These are phyloP conservation scores for Clathrospora elynae DNA, from an alignment of 2,329 filamentous ascomycete genomes.

Conservation along the genomic window DNA sequence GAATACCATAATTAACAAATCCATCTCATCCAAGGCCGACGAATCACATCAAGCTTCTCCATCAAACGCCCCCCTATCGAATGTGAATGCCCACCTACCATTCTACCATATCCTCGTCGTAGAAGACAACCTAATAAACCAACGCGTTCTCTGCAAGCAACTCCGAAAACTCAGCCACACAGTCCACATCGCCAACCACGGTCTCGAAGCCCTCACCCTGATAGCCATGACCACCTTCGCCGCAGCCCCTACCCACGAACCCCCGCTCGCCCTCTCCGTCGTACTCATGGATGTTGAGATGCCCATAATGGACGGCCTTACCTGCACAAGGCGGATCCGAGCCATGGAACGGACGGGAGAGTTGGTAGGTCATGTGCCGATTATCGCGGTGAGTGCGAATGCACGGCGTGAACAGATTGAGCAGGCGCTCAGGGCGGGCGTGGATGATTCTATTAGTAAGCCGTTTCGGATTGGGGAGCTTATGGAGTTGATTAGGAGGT, in stretches of 20 bases:
- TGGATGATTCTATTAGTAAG: constrained; percentile 68
- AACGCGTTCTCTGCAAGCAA: constrained; percentile 34
- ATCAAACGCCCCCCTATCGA: not conserved
- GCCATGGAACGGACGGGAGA: constrained; percentile 19
- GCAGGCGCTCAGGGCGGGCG: constrained; percentile 25
- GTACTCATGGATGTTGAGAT: constrained; percentile 40
- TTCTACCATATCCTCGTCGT: constrained; percentile 27
- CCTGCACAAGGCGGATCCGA: constrained; percentile 25
- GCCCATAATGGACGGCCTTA: constrained; percentile 41
- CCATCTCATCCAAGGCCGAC: no score
- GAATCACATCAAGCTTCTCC: not conserved
- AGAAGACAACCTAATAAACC: constrained; percentile 44
- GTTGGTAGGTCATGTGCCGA: constrained; percentile 22
- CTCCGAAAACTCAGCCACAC: constrained; percentile 32
- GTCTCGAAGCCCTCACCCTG: constrained; percentile 32
- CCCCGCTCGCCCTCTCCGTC: constrained; percentile 1
- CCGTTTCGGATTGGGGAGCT: constrained; percentile 60
- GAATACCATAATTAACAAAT: no score
- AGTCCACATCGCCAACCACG: constrained; percentile 34
- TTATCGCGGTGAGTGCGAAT: constrained; percentile 40
- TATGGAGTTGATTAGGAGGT: constrained; percentile 2
- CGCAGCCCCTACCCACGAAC: constrained; percentile 2
- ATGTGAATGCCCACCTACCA: no score
- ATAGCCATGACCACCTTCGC: constrained; percentile 11
- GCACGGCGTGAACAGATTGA: constrained; percentile 36